Conservation (phyloP, 2,329 filamentous ascomycete genomes). For the Aspergillus latus region DNA sequence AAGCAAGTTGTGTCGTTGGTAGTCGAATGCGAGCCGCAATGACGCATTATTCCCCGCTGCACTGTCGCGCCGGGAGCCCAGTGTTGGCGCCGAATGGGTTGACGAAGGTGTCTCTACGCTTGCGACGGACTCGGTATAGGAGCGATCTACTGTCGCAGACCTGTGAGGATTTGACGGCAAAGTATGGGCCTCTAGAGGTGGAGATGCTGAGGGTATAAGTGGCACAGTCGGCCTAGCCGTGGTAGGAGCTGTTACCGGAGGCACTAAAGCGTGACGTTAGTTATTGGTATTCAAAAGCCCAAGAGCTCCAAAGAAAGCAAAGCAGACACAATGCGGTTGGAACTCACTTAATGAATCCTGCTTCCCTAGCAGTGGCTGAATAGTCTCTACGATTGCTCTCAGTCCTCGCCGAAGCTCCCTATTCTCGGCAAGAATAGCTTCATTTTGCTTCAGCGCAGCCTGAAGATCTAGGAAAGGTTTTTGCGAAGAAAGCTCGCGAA, state of each 20-base stretch:
- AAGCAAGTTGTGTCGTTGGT: slow-evolving; percentile 43
- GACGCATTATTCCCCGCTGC: slow-evolving; percentile 28
- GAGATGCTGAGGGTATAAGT: slow-evolving; percentile 25
- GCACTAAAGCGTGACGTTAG: slow-evolving; percentile 6
- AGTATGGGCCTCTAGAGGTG: slow-evolving; percentile 28
- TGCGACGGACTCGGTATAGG: slow-evolving; percentile 31
- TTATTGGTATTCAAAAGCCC: background rate
- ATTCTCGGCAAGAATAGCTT: slow-evolving; percentile 75
- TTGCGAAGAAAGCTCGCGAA: slow-evolving; percentile 73
- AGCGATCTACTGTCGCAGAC: slow-evolving; percentile 23
- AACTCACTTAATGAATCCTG: slow-evolving; percentile 47
- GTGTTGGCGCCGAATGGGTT: slow-evolving; percentile 28
- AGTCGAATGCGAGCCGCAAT: slow-evolving; percentile 44
- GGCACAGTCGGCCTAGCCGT: slow-evolving; percentile 20
- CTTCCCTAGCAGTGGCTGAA: slow-evolving; percentile 45
- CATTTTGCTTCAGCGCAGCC: slow-evolving; percentile 70
- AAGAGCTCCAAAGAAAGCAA: background rate
- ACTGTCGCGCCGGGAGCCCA: slow-evolving; percentile 29
- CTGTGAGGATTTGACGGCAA: slow-evolving; percentile 24
- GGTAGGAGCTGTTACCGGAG: slow-evolving; percentile 19
- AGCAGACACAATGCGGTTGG: background rate
- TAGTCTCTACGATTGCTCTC: slow-evolving; percentile 60
- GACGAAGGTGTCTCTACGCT: slow-evolving; percentile 33
- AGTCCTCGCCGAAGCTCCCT: slow-evolving; percentile 71
- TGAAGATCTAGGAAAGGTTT: slow-evolving; percentile 84